Conservation (phyloP, 2,329 filamentous ascomycete genomes). For the Sporothrix globosa region DNA sequence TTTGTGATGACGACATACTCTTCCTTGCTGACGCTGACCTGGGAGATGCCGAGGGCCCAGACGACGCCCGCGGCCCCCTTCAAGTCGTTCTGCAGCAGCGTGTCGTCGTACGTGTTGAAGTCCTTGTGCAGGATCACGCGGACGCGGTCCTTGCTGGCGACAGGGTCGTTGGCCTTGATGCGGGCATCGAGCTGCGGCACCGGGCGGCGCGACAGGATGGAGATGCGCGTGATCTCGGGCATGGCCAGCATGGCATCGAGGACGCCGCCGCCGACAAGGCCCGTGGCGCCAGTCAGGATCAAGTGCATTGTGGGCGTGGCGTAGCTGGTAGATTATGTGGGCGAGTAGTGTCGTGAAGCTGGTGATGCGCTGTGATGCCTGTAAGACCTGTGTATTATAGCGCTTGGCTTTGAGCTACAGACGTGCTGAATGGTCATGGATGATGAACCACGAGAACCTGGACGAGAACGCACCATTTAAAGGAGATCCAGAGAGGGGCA, state of each 20-base stretch:
- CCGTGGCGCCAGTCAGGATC: conserved; percentile 70
- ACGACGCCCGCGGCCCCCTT: conserved; percentile 69
- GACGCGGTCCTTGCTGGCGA: conserved; percentile 48
- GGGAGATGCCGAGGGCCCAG: conserved; percentile 72
- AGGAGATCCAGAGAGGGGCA: background rate
- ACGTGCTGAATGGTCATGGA: too few species aligned
- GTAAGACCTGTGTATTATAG: background rate
- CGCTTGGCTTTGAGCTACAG: background rate
- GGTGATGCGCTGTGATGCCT: background rate
- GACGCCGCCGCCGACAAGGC: conserved; percentile 64
- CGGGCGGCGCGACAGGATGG: conserved; percentile 67
- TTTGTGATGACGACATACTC: conserved; percentile 71
- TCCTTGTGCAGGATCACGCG: conserved; percentile 70
- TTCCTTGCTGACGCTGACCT: conserved; percentile 61
- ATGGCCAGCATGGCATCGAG: conserved; percentile 65
- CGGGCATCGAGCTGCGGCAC: conserved; percentile 61
- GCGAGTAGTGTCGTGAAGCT: background rate
- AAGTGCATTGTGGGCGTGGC: conserved; percentile 56
- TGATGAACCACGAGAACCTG: too few species aligned
- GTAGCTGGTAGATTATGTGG: background rate
- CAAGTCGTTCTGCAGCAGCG: conserved; percentile 59
- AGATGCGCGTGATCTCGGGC: conserved; percentile 63
- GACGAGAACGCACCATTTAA: background rate
- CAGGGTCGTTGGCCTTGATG: conserved; percentile 53
- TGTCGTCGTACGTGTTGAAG: conserved; percentile 62